Percentiles rank a stretch among this genome's conserved stretches.
Evolutionary conservation across 192 early-diverging fungal species (phyloP).

Genomic region (Entomortierella parvispora): DNA sequence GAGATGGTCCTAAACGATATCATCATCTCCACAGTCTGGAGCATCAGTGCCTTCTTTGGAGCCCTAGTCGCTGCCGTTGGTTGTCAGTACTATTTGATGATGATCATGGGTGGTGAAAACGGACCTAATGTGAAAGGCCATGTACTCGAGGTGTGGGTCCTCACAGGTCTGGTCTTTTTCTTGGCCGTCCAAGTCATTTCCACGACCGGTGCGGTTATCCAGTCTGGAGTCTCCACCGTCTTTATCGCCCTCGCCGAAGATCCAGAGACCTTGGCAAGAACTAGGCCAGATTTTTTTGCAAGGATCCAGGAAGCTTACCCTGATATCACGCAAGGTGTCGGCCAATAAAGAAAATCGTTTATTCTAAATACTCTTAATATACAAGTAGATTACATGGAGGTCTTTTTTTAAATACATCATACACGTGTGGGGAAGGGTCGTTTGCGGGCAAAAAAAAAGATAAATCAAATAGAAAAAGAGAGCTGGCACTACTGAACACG

Average conservation of each 20-base stretch:
- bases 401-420: no score
- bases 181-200: constrained; percentile 7
- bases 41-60: constrained; percentile 69
- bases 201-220: constrained; percentile 68
- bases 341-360: constrained; percentile 8
- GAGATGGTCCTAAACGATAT: constrained; percentile 88
- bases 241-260: constrained; percentile 92
- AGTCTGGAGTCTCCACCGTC: constrained; percentile 84
- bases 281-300: constrained; percentile 34
- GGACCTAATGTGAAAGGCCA: constrained; percentile 39
- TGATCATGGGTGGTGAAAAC: constrained; percentile 71
- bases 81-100: constrained; percentile 62
- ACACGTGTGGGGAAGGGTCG: no score
- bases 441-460: no score
- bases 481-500: background rate
- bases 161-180: constrained; percentile 4
- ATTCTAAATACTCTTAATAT: no score
- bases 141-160: constrained; percentile 9
- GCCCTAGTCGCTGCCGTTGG: constrained; percentile 53
- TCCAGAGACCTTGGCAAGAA: constrained; percentile 69
- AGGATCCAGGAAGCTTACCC: constrained; percentile 30
- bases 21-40: constrained; percentile 86
- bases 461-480: no score
- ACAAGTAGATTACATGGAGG: no score
- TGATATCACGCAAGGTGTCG: constrained; percentile 29